Percentiles rank a stretch among this genome's conserved stretches.
phyloP scores from a whole-genome alignment of 83 land plant species.

The Picea abies region DNA sequence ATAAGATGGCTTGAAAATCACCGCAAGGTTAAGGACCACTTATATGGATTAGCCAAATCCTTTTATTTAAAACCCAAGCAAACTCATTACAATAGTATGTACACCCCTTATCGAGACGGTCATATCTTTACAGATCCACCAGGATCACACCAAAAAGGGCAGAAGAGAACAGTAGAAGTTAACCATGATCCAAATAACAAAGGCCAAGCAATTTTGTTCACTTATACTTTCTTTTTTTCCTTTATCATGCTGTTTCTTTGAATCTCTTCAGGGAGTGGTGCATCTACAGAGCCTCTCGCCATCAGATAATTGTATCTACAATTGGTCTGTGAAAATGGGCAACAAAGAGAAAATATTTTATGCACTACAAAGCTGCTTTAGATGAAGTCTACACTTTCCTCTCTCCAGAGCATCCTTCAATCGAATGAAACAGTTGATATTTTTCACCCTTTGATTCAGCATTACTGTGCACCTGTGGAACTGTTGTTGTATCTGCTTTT shows the following conservation, averaged over 20 bases:
- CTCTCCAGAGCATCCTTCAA: background rate
- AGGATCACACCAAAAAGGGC: background rate
- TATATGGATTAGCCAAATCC: background rate
- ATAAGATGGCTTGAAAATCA: too few species aligned
- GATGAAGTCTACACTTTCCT: background rate
- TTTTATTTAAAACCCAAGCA: background rate
- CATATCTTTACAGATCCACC: background rate
- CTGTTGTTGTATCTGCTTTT: background rate
- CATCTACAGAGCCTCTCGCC: background rate
- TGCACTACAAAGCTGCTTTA: background rate
- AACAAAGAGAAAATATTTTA: background rate
- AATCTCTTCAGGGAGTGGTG: background rate
- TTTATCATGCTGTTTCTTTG: background rate
- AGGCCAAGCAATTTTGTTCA: background rate
- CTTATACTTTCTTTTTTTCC: background rate
- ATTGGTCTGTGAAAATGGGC: background rate
- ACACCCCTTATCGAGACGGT: background rate
- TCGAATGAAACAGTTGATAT: background rate
- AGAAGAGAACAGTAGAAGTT: background rate
- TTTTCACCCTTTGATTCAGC: background rate
- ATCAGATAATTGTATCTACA: background rate
- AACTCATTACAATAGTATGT: background rate
- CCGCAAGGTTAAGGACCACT: background rate
- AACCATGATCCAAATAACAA: background rate
- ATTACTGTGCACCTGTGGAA: too few species aligned